phyloP scores from a whole-genome alignment of 2,329 filamentous ascomycete species.

The Aspergillus felis region DNA sequence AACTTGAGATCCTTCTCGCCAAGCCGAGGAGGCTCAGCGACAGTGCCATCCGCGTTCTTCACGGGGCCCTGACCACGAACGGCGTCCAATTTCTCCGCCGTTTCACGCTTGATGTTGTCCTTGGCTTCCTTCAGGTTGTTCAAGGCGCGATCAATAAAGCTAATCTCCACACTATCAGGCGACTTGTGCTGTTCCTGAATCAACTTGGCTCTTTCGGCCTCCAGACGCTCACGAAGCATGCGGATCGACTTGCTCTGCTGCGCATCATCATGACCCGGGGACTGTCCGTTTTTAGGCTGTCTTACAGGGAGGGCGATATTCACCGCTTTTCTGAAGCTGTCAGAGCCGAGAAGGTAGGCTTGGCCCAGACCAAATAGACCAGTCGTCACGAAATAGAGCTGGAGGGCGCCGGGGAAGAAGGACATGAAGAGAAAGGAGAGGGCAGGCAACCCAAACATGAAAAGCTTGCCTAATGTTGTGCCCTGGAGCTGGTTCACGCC shows the following conservation, averaged over 20 bases:
- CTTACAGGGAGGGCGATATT: slow-evolving; percentile 21
- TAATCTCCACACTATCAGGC: slow-evolving; percentile 11
- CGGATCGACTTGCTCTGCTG: slow-evolving; percentile 14
- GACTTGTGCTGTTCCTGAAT: slow-evolving; percentile 5
- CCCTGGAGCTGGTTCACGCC: slow-evolving; percentile 31
- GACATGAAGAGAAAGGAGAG: slow-evolving; percentile 53
- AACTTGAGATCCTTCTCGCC: slow-evolving; percentile 31
- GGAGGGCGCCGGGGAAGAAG: slow-evolving; percentile 54
- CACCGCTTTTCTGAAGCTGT: slow-evolving; percentile 25
- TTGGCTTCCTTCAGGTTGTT: slow-evolving; percentile 26
- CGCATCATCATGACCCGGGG: neutral
- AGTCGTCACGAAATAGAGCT: slow-evolving; percentile 58
- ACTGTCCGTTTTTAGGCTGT: neutral
- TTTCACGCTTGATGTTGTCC: slow-evolving; percentile 21
- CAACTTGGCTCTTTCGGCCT: slow-evolving; percentile 11
- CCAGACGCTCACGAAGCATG: slow-evolving; percentile 12
- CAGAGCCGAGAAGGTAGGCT: slow-evolving; percentile 41
- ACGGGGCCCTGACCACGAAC: slow-evolving; percentile 13
- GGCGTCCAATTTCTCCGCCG: slow-evolving; percentile 12
- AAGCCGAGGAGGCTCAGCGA: slow-evolving; percentile 17
- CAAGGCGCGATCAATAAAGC: slow-evolving; percentile 35
- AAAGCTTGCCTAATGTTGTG: slow-evolving; percentile 26
- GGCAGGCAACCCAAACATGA: slow-evolving; percentile 48
- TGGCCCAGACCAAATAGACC: slow-evolving; percentile 41
- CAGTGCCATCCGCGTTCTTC: slow-evolving; percentile 18